Percentiles rank a stretch among this genome's conserved stretches.
Evolutionary conservation across 2,329 filamentous ascomycete species (phyloP).

Genomic region (Colletotrichum camelliae): DNA sequence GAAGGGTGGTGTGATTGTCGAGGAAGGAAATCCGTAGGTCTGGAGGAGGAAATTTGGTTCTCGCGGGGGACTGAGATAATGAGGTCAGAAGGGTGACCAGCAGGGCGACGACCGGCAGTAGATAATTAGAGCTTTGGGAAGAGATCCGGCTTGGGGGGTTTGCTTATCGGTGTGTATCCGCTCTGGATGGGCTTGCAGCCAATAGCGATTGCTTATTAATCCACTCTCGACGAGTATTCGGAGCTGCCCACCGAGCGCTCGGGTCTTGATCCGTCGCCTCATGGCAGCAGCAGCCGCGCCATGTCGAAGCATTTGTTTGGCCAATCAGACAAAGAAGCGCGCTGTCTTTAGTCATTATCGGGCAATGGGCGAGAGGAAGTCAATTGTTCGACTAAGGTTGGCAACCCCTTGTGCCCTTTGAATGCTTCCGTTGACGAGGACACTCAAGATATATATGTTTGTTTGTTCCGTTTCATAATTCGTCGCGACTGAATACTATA

Average conservation of each 20-base stretch:
- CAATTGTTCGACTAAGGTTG: not conserved
- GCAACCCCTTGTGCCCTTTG: not conserved
- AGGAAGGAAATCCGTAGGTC: not conserved
- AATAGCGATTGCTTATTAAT: not conserved
- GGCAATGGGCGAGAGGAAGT: not conserved
- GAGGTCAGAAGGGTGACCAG: slow-evolving; percentile 14
- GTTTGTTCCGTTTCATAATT: not conserved
- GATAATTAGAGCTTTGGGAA: slow-evolving; percentile 6
- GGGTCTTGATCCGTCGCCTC: not conserved
- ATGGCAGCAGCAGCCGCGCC: not conserved
- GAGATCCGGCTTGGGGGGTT: not conserved
- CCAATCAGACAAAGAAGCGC: not conserved
- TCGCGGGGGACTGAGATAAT: slow-evolving; percentile 7
- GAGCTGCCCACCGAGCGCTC: not conserved
- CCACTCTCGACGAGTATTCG: not conserved
- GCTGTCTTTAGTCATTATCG: slow-evolving; percentile 12
- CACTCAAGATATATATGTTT: not conserved
- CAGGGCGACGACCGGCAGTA: not conserved
- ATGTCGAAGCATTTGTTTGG: not conserved
- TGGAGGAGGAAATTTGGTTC: not conserved
- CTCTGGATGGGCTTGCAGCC: not conserved
- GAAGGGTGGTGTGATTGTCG: not conserved
- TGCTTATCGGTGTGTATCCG: slow-evolving; percentile 14
- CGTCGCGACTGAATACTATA: not conserved
- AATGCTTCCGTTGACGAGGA: not conserved